These are phyloP conservation scores for Lactarius indigo DNA, from an alignment of 768 basidiomycete species.

Conservation along the genomic window DNA sequence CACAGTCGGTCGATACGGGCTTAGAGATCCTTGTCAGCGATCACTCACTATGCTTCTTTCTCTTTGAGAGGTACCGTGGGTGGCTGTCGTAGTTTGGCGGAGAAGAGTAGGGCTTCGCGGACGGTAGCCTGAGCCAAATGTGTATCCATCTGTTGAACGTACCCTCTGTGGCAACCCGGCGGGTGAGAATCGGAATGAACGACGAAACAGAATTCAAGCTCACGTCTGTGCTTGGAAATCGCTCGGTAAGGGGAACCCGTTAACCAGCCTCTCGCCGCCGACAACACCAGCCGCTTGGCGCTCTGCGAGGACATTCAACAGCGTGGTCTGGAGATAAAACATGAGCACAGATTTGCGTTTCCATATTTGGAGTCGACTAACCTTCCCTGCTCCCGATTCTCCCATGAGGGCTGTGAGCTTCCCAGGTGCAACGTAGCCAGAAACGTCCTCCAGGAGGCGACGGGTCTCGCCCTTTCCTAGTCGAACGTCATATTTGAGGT, in stretches of 20 bases:
- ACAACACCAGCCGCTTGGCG: slow-evolving; percentile 39
- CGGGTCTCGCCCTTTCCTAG: slow-evolving; percentile 43
- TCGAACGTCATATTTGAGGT: slow-evolving; percentile 62
- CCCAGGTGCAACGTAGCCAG: slow-evolving; percentile 79
- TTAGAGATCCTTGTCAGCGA: neutral
- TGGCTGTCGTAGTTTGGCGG: slow-evolving; percentile 77
- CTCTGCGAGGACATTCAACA: slow-evolving; percentile 46
- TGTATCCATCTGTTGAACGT: slow-evolving; percentile 83
- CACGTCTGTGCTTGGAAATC: slow-evolving; percentile 59
- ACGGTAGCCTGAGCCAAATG: slow-evolving; percentile 76
- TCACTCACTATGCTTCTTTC: slow-evolving; percentile 73
- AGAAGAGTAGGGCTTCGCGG: slow-evolving; percentile 75
- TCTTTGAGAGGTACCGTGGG: slow-evolving; percentile 58
- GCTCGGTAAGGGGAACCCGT: slow-evolving; percentile 41
- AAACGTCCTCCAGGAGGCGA: slow-evolving; percentile 64
- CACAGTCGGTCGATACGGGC: neutral
- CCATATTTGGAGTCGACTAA: slow-evolving; percentile 17
- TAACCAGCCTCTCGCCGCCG: slow-evolving; percentile 42
- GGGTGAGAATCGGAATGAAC: slow-evolving; percentile 30
- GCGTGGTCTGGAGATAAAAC: slow-evolving; percentile 41
- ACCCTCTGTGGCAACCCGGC: slow-evolving; percentile 47
- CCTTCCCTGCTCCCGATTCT: slow-evolving; percentile 50
- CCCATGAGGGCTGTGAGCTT: slow-evolving; percentile 79
- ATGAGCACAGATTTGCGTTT: neutral
- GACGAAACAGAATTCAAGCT: slow-evolving; percentile 32